Percentiles rank a stretch among this genome's conserved stretches.
Evolutionary conservation across 2,329 filamentous ascomycete species (phyloP).

Genomic region (Akanthomyces muscarius): DNA sequence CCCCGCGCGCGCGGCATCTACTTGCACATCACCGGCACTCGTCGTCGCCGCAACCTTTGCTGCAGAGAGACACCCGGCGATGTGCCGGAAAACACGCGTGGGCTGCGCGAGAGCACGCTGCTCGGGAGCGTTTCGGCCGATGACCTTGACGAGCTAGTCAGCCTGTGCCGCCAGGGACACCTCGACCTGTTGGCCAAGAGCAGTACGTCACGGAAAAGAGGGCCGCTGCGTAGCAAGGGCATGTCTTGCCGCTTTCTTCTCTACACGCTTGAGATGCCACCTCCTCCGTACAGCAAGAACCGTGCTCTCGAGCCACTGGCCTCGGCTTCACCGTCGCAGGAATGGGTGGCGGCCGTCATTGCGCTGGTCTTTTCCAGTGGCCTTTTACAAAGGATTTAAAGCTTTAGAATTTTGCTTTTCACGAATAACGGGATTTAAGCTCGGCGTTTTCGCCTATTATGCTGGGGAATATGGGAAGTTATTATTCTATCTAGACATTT

Average conservation of each 20-base stretch:
- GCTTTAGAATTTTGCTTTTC: not conserved
- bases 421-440: not conserved
- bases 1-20: not conserved
- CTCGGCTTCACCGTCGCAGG: slow-evolving; percentile 7
- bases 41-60: not conserved
- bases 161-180: slow-evolving; percentile 18
- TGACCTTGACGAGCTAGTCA: slow-evolving; percentile 19
- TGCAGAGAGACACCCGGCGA: not conserved
- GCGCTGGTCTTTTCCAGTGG: not conserved
- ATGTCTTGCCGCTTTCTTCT: not conserved
- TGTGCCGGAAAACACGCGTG: not conserved
- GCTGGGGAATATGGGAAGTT: no score
- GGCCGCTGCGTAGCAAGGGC: no score
- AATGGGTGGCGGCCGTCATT: slow-evolving; percentile 7
- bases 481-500: not conserved
- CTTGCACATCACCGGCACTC: slow-evolving; percentile 9
- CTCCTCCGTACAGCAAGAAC: not conserved
- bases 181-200: not conserved
- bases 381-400: not conserved
- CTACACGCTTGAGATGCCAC: not conserved
- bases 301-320: not conserved
- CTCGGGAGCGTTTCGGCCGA: slow-evolving; percentile 23
- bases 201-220: not conserved
- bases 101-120: slow-evolving; percentile 18
- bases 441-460: not conserved